phyloP scores from a whole-genome alignment of 495 filamentous ascomycete genomes.

The Cercophora samala region DNA sequence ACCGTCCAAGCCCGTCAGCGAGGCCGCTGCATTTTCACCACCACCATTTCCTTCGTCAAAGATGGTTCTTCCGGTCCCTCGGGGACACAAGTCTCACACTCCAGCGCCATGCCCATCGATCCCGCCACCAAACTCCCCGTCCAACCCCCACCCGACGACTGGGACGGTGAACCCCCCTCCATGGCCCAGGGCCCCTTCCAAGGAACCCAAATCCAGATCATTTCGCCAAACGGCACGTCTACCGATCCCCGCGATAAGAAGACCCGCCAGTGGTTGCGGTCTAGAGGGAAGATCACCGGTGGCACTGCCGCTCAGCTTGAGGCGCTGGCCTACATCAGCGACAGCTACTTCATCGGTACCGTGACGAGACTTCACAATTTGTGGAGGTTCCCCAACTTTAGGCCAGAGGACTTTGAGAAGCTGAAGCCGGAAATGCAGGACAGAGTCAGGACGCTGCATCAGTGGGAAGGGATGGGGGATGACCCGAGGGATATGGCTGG shows the following conservation, averaged over 20 bases:
- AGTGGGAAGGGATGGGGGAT: constrained; percentile 42
- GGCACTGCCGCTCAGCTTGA: constrained; percentile 76
- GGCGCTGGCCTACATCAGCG: constrained; percentile 88
- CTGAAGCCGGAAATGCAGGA: constrained; percentile 32
- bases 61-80: constrained; percentile 59
- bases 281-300: constrained; percentile 69
- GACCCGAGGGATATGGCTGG: constrained; percentile 38
- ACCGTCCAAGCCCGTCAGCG: constrained; percentile 90
- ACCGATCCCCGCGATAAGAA: constrained; percentile 59
- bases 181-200: constrained; percentile 46
- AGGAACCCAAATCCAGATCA: constrained; percentile 51
- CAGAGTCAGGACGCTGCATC: constrained; percentile 36
- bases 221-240: constrained; percentile 34
- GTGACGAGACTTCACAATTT: constrained; percentile 71
- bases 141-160: constrained; percentile 38
- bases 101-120: constrained; percentile 53
- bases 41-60: constrained; percentile 81
- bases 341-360: constrained; percentile 91
- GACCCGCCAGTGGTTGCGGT: constrained; percentile 74
- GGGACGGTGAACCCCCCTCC: constrained; percentile 36
- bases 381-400: constrained; percentile 52
- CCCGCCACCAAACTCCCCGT: constrained; percentile 27
- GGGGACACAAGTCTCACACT: constrained; percentile 58
- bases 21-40: constrained; percentile 91
- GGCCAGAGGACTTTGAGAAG: constrained; percentile 32